A percentile compares a stretch with the other conserved stretches of the same genome.
Conservation (phyloP, 2,329 filamentous ascomycete species). For the Arthrocladium fulminans region DNA sequence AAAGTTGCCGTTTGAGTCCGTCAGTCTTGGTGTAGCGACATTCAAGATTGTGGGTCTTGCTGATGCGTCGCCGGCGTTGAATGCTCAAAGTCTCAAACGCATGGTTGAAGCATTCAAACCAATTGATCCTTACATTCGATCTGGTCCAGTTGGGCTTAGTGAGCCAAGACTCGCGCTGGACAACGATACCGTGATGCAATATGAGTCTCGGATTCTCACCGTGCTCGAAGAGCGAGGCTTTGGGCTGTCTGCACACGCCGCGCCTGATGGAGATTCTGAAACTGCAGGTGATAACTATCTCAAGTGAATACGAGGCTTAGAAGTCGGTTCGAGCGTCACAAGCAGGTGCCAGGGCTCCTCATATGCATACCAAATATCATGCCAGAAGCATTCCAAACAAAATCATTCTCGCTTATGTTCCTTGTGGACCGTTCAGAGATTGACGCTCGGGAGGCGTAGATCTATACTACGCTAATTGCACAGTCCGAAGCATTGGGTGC, state of each 20-base stretch:
- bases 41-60: conserved; percentile 3
- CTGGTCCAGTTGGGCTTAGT: neutral
- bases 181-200: neutral
- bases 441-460: too few species aligned
- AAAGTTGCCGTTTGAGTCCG: conserved; percentile 16
- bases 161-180: neutral
- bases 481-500: neutral
- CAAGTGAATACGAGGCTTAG: too few species aligned
- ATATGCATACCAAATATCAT: too few species aligned
- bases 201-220: neutral
- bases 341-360: too few species aligned
- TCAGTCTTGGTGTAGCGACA: conserved; percentile 7
- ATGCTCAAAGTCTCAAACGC: neutral
- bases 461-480: too few species aligned
- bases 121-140: neutral
- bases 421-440: too few species aligned
- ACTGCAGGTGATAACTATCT: too few species aligned
- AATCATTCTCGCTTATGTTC: too few species aligned
- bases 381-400: too few species aligned
- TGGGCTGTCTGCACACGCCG: too few species aligned
- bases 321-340: too few species aligned
- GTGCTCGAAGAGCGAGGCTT: neutral
- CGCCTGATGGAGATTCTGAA: too few species aligned
- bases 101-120: neutral
- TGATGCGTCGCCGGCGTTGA: neutral